Conservation (phyloP, 305 asterid species). For the Fraxinus floribunda region DNA sequence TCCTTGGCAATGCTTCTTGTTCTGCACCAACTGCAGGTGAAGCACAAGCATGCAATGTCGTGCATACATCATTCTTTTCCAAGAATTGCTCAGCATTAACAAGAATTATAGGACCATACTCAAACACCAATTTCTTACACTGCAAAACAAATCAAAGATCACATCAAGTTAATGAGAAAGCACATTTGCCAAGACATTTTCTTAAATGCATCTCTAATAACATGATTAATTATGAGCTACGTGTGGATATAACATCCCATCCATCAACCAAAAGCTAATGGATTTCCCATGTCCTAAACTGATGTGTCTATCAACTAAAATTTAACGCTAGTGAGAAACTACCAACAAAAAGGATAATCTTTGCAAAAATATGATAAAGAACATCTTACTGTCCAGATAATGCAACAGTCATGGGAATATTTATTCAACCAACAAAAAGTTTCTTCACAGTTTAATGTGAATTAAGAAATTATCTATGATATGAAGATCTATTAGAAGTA, state of each 20-base stretch:
- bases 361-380: not conserved
- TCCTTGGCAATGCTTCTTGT: not conserved
- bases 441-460: not conserved
- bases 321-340: not conserved
- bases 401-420: not conserved
- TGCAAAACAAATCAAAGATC: constrained; percentile 15
- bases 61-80: constrained; percentile 40
- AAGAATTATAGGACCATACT: constrained; percentile 43
- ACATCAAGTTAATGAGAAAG: not conserved
- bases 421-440: not conserved
- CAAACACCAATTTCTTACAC: constrained; percentile 47
- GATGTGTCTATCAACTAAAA: not conserved
- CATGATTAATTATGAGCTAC: not conserved
- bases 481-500: not conserved
- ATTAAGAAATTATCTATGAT: not conserved
- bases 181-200: not conserved
- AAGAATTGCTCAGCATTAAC: constrained; percentile 38
- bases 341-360: not conserved
- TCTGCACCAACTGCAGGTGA: not conserved
- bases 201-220: not conserved
- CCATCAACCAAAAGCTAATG: not conserved
- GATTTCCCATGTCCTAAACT: not conserved
- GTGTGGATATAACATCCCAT: not conserved
- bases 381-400: not conserved
- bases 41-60: constrained; percentile 19